Evolutionary conservation across 495 filamentous ascomycete genomes (phyloP).

Genomic region (Penicillium cinerascens): DNA sequence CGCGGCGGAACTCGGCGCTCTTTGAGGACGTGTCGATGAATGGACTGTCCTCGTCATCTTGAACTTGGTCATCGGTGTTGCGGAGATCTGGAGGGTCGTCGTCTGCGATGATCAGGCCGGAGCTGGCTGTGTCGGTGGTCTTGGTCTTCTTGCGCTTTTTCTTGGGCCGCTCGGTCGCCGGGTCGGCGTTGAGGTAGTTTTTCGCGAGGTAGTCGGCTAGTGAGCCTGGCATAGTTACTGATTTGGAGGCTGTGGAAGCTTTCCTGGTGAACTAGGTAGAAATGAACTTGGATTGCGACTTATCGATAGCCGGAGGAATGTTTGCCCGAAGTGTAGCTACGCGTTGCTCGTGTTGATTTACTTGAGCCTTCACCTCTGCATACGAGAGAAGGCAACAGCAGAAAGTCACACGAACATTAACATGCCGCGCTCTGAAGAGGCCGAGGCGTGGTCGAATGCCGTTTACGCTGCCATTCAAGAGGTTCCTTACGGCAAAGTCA

Average conservation of each 20-base stretch:
- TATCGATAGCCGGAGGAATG: conserved; percentile 25
- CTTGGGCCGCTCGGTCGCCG: conserved; percentile 52
- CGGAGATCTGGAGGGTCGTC: conserved; percentile 80
- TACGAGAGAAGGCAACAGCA: no score
- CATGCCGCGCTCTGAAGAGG: conserved; percentile 81
- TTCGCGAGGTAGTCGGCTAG: conserved; percentile 89
- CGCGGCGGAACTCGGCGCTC: conserved; percentile 68
- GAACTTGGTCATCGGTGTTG: conserved; percentile 31
- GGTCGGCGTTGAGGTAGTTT: conserved; percentile 85
- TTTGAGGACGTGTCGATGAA: conserved; percentile 45
- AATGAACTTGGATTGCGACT: conserved; percentile 11
- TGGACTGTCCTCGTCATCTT: conserved; percentile 44
- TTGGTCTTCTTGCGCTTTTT: conserved; percentile 88
- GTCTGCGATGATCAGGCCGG: conserved; percentile 83
- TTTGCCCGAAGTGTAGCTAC: conserved; percentile 20
- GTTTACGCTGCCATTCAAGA: conserved; percentile 83
- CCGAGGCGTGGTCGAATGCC: conserved; percentile 74
- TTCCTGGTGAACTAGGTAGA: background rate
- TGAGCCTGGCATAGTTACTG: conserved; percentile 34
- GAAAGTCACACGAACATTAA: background rate
- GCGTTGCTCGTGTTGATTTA: background rate
- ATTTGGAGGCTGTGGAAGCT: background rate
- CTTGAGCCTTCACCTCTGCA: background rate
- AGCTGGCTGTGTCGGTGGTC: conserved; percentile 44
- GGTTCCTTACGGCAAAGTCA: conserved; percentile 79